Conservation (phyloP, 176 grass and related monocot genomes). For the Hyparrhenia diplandra region DNA sequence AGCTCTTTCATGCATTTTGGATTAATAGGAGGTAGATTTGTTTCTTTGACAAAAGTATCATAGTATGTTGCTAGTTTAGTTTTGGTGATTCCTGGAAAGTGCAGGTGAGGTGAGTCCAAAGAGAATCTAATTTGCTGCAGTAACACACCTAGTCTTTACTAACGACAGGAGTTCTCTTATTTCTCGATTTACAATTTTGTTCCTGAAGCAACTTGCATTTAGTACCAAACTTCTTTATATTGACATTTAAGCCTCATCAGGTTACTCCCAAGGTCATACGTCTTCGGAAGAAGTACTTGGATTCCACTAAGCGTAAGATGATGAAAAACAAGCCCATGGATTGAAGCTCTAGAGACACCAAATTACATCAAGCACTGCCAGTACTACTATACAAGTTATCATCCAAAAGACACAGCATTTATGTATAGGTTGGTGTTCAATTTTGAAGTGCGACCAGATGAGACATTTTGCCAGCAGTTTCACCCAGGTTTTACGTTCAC, state of each 20-base stretch:
- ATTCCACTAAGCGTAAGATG: conserved; percentile 94
- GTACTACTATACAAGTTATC: neutral
- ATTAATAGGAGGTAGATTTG: neutral
- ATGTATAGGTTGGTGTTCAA: conserved; percentile 23
- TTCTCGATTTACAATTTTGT: neutral
- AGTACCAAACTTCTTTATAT: conserved; percentile 11
- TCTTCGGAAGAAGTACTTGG: conserved; percentile 89
- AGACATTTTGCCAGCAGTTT: neutral
- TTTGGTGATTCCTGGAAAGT: neutral
- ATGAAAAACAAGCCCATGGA: conserved; percentile 82
- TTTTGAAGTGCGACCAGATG: neutral
- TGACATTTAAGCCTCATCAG: conserved; percentile 42
- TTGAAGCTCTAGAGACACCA: conserved; percentile 28
- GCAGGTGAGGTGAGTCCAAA: neutral
- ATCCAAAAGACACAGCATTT: conserved; percentile 24
- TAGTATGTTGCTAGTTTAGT: neutral
- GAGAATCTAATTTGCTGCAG: neutral
- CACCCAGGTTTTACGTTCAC: conserved; percentile 18
- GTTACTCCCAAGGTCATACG: conserved; percentile 90
- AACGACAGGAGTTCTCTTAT: neutral
- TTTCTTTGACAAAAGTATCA: neutral
- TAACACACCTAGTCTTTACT: neutral
- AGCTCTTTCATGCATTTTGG: neutral
- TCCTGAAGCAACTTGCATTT: neutral
- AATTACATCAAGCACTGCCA: conserved; percentile 18